Base-by-base conservation (phyloP, 192 early-diverging fungal species). In the Phlyctochytrium arcticum region DNA sequence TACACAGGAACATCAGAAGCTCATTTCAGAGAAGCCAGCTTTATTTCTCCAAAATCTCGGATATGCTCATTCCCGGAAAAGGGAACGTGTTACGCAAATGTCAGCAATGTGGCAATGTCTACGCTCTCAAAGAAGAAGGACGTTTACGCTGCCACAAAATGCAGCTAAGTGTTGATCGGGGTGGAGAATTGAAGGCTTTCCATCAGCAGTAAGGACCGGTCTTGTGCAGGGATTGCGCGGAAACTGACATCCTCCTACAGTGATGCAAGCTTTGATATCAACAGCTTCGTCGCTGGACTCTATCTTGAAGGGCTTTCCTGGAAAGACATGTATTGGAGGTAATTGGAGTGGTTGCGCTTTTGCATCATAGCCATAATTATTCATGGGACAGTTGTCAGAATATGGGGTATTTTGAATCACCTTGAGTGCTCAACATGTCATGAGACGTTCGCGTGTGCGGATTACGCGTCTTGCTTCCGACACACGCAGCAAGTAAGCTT, bases 311-410 rank as follows among this genome's bases (percentile, higher is more conserved):
- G 59, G 27, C 10, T 36, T 3, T 29, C 30, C 21, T 80, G 78
- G 78, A 66, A 70, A 39, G 70, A 64, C 6, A 46, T 70, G 21
- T 75, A 70, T 36, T 80, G 78, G 78, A 53, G 58, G 75, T 77
- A 60, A 47, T 49, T 31, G 6, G 19, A 47, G 21, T 31, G 10
- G 6, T 31, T 50, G 31, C 29, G 1, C 17, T 9, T 5, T 21
- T 17, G 24, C 7, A 15, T 8, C 64, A 48, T 24, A 30, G 39
- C 23, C 58, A 2, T 19, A 21, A 47, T 12, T 29, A 15, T n/a
- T 31, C 61, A 63, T 36, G 30, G 17, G 30, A 34, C 24, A 1
- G 6, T 19, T 21, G 44, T 37, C 36, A 75, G 75, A 34, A 58
- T 77, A 6, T 77, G 75, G 75, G 68, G 68, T 15, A 36, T 65